A percentile compares a stretch with the other conserved stretches of the same genome.
phyloP scores from a whole-genome alignment of 495 filamentous ascomycete species.

The Usnea hakonensis region DNA sequence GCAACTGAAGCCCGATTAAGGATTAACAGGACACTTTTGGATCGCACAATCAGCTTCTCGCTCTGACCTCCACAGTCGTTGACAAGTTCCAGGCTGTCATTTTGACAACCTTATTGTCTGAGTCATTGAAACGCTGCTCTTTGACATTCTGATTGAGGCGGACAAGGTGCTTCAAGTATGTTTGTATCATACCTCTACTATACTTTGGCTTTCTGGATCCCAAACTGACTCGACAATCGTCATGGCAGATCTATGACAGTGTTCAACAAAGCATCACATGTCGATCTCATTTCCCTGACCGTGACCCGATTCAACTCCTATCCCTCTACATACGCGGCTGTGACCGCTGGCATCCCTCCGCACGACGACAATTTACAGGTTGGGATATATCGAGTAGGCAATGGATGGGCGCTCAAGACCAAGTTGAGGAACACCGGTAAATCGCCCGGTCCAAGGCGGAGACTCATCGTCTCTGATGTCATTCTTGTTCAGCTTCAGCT shows the following conservation, averaged over 20 bases:
- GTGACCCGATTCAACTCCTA: no score
- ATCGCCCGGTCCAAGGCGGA: no score
- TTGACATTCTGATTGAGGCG: background rate
- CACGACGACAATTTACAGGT: no score
- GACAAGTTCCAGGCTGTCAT: background rate
- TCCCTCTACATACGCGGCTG: no score
- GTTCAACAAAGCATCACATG: background rate
- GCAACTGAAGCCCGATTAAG: background rate
- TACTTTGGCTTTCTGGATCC: background rate
- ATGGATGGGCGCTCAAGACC: no score
- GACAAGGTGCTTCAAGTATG: background rate
- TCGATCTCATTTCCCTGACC: no score
- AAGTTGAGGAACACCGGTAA: no score
- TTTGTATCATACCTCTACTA: background rate
- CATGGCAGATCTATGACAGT: background rate
- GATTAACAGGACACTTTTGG: background rate
- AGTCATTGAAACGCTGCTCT: background rate
- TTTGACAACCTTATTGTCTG: background rate
- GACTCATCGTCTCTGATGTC: no score
- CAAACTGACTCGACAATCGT: background rate
- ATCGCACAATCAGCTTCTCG: background rate
- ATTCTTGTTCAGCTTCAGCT: no score
- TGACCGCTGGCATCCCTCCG: no score
- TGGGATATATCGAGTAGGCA: no score
- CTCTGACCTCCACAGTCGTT: background rate